Evolutionary conservation across 2,329 filamentous ascomycete species (phyloP).

Genomic region (Fusarium ambrosium): DNA sequence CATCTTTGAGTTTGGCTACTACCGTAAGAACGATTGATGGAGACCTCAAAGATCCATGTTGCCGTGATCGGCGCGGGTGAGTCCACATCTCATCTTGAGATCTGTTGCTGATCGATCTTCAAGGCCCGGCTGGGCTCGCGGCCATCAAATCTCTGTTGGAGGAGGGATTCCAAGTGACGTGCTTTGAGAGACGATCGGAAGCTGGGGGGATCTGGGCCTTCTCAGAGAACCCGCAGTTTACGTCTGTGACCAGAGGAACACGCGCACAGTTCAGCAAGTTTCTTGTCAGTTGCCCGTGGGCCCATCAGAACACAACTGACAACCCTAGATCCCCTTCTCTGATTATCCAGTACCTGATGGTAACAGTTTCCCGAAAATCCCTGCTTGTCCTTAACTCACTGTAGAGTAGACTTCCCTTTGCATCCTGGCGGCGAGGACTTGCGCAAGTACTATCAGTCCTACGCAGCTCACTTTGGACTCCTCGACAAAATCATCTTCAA

Average conservation of each 20-base stretch:
- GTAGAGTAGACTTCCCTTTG: constrained; percentile 29
- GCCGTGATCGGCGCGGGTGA: constrained; percentile 42
- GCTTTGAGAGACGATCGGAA: constrained; percentile 41
- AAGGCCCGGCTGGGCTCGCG: constrained; percentile 41
- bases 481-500: constrained; percentile 35
- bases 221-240: constrained; percentile 37
- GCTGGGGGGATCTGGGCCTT: constrained; percentile 44
- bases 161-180: constrained; percentile 43
- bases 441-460: constrained; percentile 39
- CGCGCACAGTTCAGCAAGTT: constrained; percentile 45
- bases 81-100: neutral
- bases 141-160: constrained; percentile 42
- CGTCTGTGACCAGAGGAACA: constrained; percentile 37
- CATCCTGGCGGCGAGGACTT: constrained; percentile 31
- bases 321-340: constrained; percentile 33
- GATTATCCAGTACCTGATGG: constrained; percentile 45
- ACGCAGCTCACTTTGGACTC: constrained; percentile 39
- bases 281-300: constrained; percentile 23
- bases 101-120: neutral
- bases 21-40: constrained; percentile 1
- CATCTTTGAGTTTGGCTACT: neutral
- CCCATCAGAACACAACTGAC: neutral
- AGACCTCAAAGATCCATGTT: constrained; percentile 22
- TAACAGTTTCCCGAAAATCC: neutral
- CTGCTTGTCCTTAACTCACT: neutral